Base-by-base conservation (phyloP, 768 basidiomycete species). In the Termitomyces eurrhizus region DNA sequence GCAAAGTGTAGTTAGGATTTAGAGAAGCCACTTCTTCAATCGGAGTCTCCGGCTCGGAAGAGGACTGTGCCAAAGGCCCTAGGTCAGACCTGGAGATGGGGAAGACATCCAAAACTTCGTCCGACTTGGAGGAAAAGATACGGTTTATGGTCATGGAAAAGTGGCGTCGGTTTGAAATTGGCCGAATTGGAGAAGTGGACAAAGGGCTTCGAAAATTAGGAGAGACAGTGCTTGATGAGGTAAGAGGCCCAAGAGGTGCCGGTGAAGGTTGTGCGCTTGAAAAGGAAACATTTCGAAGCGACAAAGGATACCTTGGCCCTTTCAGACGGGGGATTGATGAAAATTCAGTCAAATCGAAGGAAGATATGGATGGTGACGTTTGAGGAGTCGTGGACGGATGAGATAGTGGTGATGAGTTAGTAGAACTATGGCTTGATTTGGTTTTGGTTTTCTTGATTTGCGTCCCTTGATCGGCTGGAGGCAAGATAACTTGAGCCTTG, bases 101-200 rank as follows among this genome's bases (percentile, higher is more conserved):
- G 8, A 54, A 57, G 57, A 32, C 51, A 52, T 66, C 63, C n/a
- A 44, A 60, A 32, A 52, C 21, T 50, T 60, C 52, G n/a, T 59
- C 61, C 21, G 64, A 45, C 8, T 72, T 68, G 11, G 60, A 52
- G 7, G 75, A 73, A 59, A 80, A 80, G 5, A 78, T 63, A 45
- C 71, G 77, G 37, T 73, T 72, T 41, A 80, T 64, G 50, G 69
- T 76, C 61, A 70, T 71, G 35, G 78, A 79, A 60, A 79, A 77
- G 12, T 74, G 70, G 33, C 74, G 72, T 52, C 65, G 70, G 52
- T 58, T 69, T n/a, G 72, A 66, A 58, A 66, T 60, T 51, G 69
- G 70, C 44, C 65, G 62, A 24, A 69, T 68, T 21, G 75, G 73
- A n/a, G 72, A 73, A 45, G 69, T 71, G 7, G 76, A 76, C 32